Base-by-base conservation (phyloP, 352 stramenopile species). In the Heterotrichella gracilis region DNA sequence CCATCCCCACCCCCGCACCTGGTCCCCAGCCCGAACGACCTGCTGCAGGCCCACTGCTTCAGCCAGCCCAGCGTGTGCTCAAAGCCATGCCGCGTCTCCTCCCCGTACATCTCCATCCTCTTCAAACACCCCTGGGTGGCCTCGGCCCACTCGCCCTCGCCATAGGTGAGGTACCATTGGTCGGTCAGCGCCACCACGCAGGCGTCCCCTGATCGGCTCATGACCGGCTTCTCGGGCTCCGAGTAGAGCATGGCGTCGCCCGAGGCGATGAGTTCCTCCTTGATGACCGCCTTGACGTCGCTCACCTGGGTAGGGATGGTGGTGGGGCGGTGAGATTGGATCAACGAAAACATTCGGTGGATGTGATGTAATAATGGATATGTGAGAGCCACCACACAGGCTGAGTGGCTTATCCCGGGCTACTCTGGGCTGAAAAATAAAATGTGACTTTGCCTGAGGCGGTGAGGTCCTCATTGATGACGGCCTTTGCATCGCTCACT, bases 171-270 rank as follows among this genome's bases (percentile, higher is more conserved):
- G 63, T 75, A 76, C 73, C 73, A 77, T 81, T 99, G 92, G 82
- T 99, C 92, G 68, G 94, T 85, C 24, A 95, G 88, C 20, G 92
- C 92, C 39, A 99, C 93, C 1, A 98, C 90, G 75, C 93, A 99
- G 76, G 98, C 92, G 73, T 99, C 93, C 39, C 94, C 93, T 1
- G 81, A 87, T 71, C 91, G 86, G 41, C 85, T 94, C 74, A 97
- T 90, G 64, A 99, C 90, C 14, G 86, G 81, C 19, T 85, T 95
- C 77, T 98, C 92, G 0, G 93, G 87, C 78, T 99, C 93, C 82
- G 89, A 98, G 80, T 99, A 99, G 19, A 90, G 77, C 73, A 96
- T 88, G 0, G 87, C 91, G 42, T 95, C 70, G 41, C 86, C 85
- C 25, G 82, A 82, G 69, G 90, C 83, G 53, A 97, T 81, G 73